Base-by-base conservation (phyloP, 2,329 filamentous ascomycete species). In the Sporothrix pallida region DNA sequence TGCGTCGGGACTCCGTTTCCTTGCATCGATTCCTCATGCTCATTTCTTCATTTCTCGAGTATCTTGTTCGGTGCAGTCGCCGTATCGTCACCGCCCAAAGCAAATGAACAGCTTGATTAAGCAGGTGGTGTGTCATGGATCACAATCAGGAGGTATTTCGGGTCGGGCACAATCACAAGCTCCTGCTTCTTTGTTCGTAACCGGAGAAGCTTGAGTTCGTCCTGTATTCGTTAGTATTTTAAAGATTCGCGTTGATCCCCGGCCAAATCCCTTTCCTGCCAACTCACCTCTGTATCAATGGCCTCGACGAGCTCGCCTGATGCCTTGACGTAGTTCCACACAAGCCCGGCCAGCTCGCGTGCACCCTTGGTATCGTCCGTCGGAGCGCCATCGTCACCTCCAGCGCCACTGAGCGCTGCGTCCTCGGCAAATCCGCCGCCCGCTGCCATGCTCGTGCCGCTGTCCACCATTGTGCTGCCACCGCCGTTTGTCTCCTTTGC, bases 131-230 rank as follows among this genome's bases (percentile, higher is more conserved):
- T 94, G 80, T 95, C 93, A 82, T 95, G 93, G 73, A 95, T 88
- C 52, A 94, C 91, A 72, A 95, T 89, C 52, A 95, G 86, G 65
- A 96, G 85, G 81, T 93, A 97, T 79, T 93, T 94, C 56, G 88
- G 79, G 81, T 95, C 93, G 81, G 92, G 93, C 23, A 95, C 91
- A 79, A 96, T 93, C 74, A 96, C 91, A 75, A 96, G 83, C 81
- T 97, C 93, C 78, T 94, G 92, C 81, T 93, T 94, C 84, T 91
- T 94, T n/a, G 93, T 95, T 76, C 93, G 88, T 76, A 97, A 80
- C 76, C 93, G 87, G 70, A 96, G 82, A 67, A 96, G 84, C 82
- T 91, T 94, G 76, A 95, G 82, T 80, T 95, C 93, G 78, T 96
- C 93, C 87, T 92, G 76, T 26, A 44, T 20, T 2, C 50, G 52